phyloP scores from a whole-genome alignment of 2,329 filamentous ascomycete species.

The Phialemonium atrogriseum region DNA sequence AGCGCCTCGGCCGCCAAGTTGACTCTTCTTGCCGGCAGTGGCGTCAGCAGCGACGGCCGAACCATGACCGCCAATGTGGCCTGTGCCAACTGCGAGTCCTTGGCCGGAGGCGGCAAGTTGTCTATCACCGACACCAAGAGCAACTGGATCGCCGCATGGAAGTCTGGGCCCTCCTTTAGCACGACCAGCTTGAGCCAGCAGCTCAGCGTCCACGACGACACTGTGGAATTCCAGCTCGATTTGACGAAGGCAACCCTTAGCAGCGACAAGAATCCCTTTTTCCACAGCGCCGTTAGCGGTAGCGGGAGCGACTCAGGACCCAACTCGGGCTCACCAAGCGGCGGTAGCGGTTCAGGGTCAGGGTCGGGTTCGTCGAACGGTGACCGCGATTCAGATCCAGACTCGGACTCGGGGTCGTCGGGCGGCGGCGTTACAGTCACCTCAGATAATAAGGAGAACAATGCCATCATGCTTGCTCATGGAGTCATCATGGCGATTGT shows the following conservation, averaged over 20 bases:
- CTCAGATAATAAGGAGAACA: slow-evolving; percentile 4
- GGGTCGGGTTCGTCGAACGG: slow-evolving; percentile 7
- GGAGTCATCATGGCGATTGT: slow-evolving; percentile 54
- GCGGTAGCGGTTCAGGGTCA: slow-evolving; percentile 5
- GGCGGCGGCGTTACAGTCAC: slow-evolving; percentile 17
- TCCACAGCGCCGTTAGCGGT: slow-evolving; percentile 8
- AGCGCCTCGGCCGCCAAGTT: slow-evolving; percentile 30
- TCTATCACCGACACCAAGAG: slow-evolving; percentile 30
- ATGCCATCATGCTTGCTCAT: slow-evolving; percentile 32
- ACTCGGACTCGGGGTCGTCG: slow-evolving; percentile 6
- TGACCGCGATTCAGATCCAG: too few relatives aligned
- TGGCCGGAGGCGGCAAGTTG: slow-evolving; percentile 26
- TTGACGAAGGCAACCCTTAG: slow-evolving; percentile 36
- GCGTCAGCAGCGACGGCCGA: slow-evolving; percentile 34
- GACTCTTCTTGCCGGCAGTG: slow-evolving; percentile 50
- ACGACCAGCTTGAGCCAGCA: slow-evolving; percentile 28
- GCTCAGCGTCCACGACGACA: slow-evolving; percentile 39
- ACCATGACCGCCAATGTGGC: slow-evolving; percentile 53
- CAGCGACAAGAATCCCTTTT: slow-evolving; percentile 45
- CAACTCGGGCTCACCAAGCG: slow-evolving; percentile 3
- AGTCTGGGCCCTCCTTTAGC: slow-evolving; percentile 34
- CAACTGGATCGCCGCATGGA: slow-evolving; percentile 49
- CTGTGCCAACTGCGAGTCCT: slow-evolving; percentile 44
- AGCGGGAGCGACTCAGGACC: slow-evolving; percentile 2
- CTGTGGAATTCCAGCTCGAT: slow-evolving; percentile 37